Percentiles rank a stretch among this genome's conserved stretches.
phyloP scores from a whole-genome alignment of 2,329 filamentous ascomycete genomes.

The Alternaria sp. region DNA sequence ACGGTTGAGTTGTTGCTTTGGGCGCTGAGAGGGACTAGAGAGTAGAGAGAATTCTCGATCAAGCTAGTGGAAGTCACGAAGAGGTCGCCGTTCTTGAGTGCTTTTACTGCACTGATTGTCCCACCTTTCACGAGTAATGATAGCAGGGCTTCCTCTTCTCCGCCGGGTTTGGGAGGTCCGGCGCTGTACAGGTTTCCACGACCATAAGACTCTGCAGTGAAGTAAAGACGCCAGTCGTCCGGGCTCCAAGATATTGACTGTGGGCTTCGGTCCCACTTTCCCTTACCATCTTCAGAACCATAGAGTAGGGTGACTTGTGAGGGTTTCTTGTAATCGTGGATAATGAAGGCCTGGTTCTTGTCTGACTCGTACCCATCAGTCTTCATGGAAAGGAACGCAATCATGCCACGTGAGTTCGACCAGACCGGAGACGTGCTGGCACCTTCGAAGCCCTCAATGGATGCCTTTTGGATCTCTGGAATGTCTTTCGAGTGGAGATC shows the following conservation, averaged over 20 bases:
- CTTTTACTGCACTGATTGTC: constrained; percentile 56
- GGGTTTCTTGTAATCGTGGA: constrained; percentile 68
- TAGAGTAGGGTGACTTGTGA: constrained; percentile 67
- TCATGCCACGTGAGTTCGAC: constrained; percentile 72
- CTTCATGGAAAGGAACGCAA: constrained; percentile 83
- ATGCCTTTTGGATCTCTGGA: constrained; percentile 59
- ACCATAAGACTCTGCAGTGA: constrained; percentile 77
- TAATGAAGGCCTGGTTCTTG: constrained; percentile 71
- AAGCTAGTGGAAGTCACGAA: constrained; percentile 74
- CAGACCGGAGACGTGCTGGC: constrained; percentile 75
- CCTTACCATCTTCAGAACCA: constrained; percentile 68
- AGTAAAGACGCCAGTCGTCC: constrained; percentile 68
- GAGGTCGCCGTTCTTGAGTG: constrained; percentile 62
- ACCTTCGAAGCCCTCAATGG: constrained; percentile 68
- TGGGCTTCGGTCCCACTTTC: constrained; percentile 66
- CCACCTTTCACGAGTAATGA: constrained; percentile 47
- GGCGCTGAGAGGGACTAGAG: constrained; percentile 58
- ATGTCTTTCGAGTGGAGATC: constrained; percentile 23
- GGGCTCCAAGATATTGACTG: constrained; percentile 60
- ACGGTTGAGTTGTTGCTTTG: constrained; percentile 21
- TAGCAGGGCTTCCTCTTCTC: constrained; percentile 30
- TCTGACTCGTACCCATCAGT: constrained; percentile 82
- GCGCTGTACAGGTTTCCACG: constrained; percentile 66
- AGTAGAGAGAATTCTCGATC: constrained; percentile 76
- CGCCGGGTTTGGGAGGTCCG: constrained; percentile 22